Base-by-base conservation (phyloP, 1,284 basidiomycete species). In the Pseudozyma hubeiensis region DNA sequence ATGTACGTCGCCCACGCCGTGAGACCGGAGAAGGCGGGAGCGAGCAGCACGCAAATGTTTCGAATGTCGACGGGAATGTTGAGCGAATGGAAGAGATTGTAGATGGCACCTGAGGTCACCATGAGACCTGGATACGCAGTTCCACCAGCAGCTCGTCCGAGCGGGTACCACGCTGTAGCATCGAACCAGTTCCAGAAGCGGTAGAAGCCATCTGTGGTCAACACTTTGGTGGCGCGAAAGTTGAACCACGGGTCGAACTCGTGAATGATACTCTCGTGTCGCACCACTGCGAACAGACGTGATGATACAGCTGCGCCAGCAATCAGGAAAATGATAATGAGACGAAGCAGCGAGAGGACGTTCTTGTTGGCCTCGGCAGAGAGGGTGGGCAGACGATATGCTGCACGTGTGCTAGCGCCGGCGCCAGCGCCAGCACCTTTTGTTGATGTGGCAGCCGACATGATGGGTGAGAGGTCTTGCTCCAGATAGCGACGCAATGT, bases 221-320 rank as follows among this genome's bases (percentile, higher is more conserved):
- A 86, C 95, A 99, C 90, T 92, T 94, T 94, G 94, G 80, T 54
- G 57, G 31, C 65, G 2, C 63, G 56, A 59, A 61, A 74, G 74
- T 80, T 75, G 53, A 81, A 97, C 95, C 95, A 97, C 74, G 95
- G 95, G 85, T 98, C 43, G 55, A 97, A 97, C 88, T 99, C 96
- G 86, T 98, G 96, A 81, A 98, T 98, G 82, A 99, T 94, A 89
- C 93, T 94, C 87, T 99, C 97, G 85, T 97, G 97, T 77, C 98
- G 93, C 74, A 99, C 88, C 78, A 99, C 97, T 69, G 96, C 95
- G 85, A 99, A 99, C 79, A 99, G 88, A 84, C 97, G 91, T 63
- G 94, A 96, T 39, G 94, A 91, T 81, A 99, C 92, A 41, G 97
- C 97, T 68, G 96, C 94, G 61, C 89, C 83, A 16, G 81, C 79